Evolutionary conservation across 1,284 basidiomycete species (phyloP), one percentile per base, ranked within the genome.

Genomic region (Cutaneotrichosporon sp.): DNA sequence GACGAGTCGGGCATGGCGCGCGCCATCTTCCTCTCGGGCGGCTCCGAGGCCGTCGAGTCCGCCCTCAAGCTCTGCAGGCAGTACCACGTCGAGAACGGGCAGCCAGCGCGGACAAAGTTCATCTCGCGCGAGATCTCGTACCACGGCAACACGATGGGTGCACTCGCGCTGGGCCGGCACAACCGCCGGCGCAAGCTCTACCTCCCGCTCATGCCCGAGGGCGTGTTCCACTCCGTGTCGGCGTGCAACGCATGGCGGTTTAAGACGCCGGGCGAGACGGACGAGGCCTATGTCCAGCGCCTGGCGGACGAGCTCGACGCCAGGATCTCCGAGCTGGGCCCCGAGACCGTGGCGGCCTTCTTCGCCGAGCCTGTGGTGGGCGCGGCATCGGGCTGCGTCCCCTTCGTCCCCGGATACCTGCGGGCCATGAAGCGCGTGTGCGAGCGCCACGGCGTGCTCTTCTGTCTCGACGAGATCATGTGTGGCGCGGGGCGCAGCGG

Each of bases 381-480:
- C 33, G 91, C 91, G 0, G 88, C 91, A 0, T 87, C 88, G 0
- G 92, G 91, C 29, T 73, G 69, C 50, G 65, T 76, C 1, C 65
- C 68, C 9, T 67, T 73, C 27, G 64, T 72, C 1, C 68, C 72
- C 2, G 76, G 77, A 1, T 80, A 79, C 63, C 67, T 79, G 56
- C 45, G 61, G 74, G 89, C 89, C 4, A 90, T 93, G 85, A 90
- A 90, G 71, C 85, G 85, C 8, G 89, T 94, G n/a, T 92, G 91
- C 70, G 85, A 91, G 57, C 90, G 89, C 72, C 89, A 92, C 67
- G 91, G 89, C 6, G 89, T 89, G 1, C 78, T 94, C n/a, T 87
- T 93, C 74, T 89, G 92, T 50, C 83, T 92, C 46, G 91, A 94
- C 72, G 91, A 94, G 79, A 85, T 89, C 64, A 89, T 89, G 92